Percentiles rank a stretch among this genome's conserved stretches.
phyloP scores from a whole-genome alignment of 2,329 filamentous ascomycete genomes.

The Neonectria faginata region DNA sequence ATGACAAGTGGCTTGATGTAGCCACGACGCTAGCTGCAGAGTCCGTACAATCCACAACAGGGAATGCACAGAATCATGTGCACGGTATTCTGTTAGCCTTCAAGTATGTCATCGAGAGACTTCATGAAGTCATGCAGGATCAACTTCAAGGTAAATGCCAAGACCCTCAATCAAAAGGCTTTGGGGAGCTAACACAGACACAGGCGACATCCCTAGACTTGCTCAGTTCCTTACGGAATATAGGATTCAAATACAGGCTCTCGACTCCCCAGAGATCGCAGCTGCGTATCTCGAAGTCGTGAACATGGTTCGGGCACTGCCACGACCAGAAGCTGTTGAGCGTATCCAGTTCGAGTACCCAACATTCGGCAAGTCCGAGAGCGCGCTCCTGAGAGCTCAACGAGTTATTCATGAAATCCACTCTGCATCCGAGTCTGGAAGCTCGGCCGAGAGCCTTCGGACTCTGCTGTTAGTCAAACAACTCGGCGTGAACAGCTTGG shows the following conservation, averaged over 20 bases:
- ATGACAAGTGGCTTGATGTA: slow-evolving; percentile 60
- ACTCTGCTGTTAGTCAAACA: slow-evolving; percentile 46
- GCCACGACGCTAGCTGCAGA: slow-evolving; percentile 54
- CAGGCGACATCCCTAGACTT: slow-evolving; percentile 50
- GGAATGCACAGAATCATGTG: slow-evolving; percentile 61
- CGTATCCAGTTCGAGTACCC: slow-evolving; percentile 39
- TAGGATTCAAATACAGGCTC: slow-evolving; percentile 40
- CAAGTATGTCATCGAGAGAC: slow-evolving; percentile 67
- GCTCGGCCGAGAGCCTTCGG: slow-evolving; percentile 41
- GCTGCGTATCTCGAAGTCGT: slow-evolving; percentile 61
- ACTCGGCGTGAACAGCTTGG: slow-evolving; percentile 51
- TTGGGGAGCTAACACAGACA: slow-evolving; percentile 22
- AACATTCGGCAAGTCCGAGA: slow-evolving; percentile 34
- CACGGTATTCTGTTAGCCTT: slow-evolving; percentile 70
- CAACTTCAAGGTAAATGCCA: slow-evolving; percentile 56
- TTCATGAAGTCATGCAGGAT: slow-evolving; percentile 59
- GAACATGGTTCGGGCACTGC: slow-evolving; percentile 55
- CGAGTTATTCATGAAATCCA: slow-evolving; percentile 53
- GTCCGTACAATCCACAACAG: slow-evolving; percentile 41
- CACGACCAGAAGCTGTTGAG: slow-evolving; percentile 35
- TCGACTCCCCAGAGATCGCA: slow-evolving; percentile 55
- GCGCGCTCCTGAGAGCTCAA: slow-evolving; percentile 57
- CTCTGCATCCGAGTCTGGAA: slow-evolving; percentile 42
- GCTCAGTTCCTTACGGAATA: slow-evolving; percentile 46
- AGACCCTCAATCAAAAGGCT: not conserved